Conservation (phyloP, 2,329 filamentous ascomycete species). For the Helotiales sp. region DNA sequence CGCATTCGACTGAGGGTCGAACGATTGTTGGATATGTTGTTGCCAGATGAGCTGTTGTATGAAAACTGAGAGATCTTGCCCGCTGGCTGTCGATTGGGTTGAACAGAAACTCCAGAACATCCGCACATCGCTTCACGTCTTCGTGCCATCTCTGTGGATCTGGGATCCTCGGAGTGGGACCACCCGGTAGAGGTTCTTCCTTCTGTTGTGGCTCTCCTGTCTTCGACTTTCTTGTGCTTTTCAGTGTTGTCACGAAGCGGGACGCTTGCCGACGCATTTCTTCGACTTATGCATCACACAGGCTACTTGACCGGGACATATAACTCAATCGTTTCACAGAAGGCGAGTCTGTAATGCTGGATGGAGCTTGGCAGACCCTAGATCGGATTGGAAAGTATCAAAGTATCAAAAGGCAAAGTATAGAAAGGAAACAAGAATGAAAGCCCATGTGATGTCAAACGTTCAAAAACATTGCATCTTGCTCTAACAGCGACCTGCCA, state of each 20-base stretch:
- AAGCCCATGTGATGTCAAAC: not conserved
- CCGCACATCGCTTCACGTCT: not conserved
- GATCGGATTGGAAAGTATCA: not conserved
- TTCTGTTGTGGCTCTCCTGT: not conserved
- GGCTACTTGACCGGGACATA: too few relatives aligned
- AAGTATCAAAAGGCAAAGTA: not conserved
- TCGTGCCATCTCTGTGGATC: conserved; percentile 4
- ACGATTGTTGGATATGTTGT: not conserved
- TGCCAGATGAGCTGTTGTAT: not conserved
- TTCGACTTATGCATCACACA: not conserved
- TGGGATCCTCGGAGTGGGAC: not conserved
- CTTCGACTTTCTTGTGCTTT: not conserved
- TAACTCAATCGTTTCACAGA: not conserved
- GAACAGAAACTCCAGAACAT: conserved; percentile 1
- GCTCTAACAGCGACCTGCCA: not conserved
- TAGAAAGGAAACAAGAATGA: not conserved
- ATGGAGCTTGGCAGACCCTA: not conserved
- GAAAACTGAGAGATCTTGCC: not conserved
- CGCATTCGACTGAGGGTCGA: conserved; percentile 1
- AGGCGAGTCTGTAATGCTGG: not conserved
- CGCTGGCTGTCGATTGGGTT: not conserved
- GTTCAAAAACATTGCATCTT: not conserved
- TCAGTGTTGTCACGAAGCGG: not conserved
- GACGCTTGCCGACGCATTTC: not conserved
- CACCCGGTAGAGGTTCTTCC: not conserved